Evolutionary conservation across 2,329 filamentous ascomycete species (phyloP).

Genomic region (Drechslerella coelobrocha): DNA sequence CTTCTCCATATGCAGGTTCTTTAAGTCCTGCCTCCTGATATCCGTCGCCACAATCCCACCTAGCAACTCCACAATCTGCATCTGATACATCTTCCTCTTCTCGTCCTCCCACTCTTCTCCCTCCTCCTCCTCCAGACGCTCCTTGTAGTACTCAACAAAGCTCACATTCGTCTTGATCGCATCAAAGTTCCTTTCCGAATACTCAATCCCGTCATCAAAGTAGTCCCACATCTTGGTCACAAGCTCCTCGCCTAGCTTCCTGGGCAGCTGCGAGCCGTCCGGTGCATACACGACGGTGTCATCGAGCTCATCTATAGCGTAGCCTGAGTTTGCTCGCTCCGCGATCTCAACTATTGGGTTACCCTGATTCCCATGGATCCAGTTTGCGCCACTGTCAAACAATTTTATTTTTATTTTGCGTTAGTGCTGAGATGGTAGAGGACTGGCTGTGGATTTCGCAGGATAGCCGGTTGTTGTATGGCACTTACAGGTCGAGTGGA

Average conservation of each 20-base stretch:
- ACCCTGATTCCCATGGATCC: conserved; percentile 76
- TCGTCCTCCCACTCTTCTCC: conserved; percentile 46
- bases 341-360: conserved; percentile 75
- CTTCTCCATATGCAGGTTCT: conserved; percentile 80
- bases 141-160: conserved; percentile 52
- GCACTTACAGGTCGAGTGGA: conserved; percentile 38
- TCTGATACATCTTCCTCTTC: conserved; percentile 38
- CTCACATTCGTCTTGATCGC: conserved; percentile 54
- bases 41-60: conserved; percentile 74
- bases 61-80: conserved; percentile 68
- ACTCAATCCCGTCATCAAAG: conserved; percentile 71
- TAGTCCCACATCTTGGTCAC: conserved; percentile 71
- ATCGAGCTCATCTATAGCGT: conserved; percentile 53
- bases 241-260: conserved; percentile 61
- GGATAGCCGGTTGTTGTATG: too few species aligned
- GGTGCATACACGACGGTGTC: conserved; percentile 65
- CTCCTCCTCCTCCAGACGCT: conserved; percentile 61
- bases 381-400: conserved; percentile 70
- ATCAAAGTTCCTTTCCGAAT: conserved; percentile 67
- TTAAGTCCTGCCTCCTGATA: conserved; percentile 71
- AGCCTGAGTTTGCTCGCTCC: conserved; percentile 65
- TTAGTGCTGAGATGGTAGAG: too few species aligned
- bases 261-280: conserved; percentile 63
- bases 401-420: too few species aligned
- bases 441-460: too few species aligned